Percentiles rank a stretch among this genome's conserved stretches.
phyloP scores from a whole-genome alignment of 2,329 filamentous ascomycete genomes.

The Pyrenophora teres region DNA sequence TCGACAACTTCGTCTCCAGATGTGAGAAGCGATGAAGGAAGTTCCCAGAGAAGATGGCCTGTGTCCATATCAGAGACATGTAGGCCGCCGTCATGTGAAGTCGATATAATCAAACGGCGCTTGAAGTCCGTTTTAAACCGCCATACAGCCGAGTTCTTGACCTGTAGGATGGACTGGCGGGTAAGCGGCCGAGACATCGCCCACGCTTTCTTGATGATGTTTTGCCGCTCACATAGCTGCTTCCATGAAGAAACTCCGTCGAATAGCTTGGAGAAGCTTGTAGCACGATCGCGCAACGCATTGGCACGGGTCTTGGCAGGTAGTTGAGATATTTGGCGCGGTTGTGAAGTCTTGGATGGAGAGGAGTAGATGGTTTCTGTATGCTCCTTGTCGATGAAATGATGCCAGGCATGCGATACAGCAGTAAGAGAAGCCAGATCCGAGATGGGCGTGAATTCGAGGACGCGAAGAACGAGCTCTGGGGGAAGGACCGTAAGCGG shows the following conservation, averaged over 20 bases:
- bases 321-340: background rate
- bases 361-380: constrained; percentile 9
- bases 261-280: constrained; percentile 13
- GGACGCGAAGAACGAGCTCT: constrained; percentile 14
- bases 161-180: constrained; percentile 8
- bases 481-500: constrained; percentile 11
- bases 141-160: constrained; percentile 8
- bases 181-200: constrained; percentile 1
- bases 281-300: constrained; percentile 1
- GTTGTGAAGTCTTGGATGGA: constrained; percentile 4
- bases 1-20: constrained; percentile 1
- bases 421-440: constrained; percentile 4
- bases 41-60: constrained; percentile 2
- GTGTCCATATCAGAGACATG: constrained; percentile 10
- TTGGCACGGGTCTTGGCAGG: constrained; percentile 2
- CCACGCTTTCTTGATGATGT: constrained; percentile 6
- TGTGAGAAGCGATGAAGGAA: constrained; percentile 6
- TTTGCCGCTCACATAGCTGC: constrained; percentile 6
- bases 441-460: constrained; percentile 10
- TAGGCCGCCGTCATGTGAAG: constrained; percentile 9
- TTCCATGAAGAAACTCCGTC: constrained; percentile 10
- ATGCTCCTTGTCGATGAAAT: constrained; percentile 11
- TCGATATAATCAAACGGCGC: constrained; percentile 13
- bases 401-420: constrained; percentile 9
- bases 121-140: constrained; percentile 13